Evolutionary conservation across 2,329 filamentous ascomycete genomes (phyloP).

Genomic region (Allantophomopsis lycopodina): DNA sequence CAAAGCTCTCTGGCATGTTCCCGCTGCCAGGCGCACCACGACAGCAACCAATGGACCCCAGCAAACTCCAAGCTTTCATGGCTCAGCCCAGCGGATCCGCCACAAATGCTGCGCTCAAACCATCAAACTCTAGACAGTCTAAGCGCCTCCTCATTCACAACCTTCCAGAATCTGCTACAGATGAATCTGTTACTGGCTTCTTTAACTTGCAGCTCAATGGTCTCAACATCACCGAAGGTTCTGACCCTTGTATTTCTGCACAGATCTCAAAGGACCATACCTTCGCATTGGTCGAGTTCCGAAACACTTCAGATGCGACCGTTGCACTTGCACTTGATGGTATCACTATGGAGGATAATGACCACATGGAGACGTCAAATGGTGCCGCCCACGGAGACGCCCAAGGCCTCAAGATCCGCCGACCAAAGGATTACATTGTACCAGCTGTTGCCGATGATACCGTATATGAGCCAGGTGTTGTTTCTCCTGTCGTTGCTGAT

Average conservation of each 20-base stretch:
- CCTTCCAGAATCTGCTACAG: slow-evolving; percentile 56
- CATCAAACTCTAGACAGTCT: slow-evolving; percentile 83
- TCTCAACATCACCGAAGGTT: slow-evolving; percentile 76
- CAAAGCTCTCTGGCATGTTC: slow-evolving; percentile 98
- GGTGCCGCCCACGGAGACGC: slow-evolving; percentile 32
- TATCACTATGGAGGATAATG: slow-evolving; percentile 69
- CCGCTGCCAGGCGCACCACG: slow-evolving; percentile 88
- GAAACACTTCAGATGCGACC: slow-evolving; percentile 74
- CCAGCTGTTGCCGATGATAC: slow-evolving; percentile 64
- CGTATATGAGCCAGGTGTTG: slow-evolving; percentile 59
- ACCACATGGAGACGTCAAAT: slow-evolving; percentile 39
- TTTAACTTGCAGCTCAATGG: slow-evolving; percentile 96
- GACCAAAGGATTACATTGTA: slow-evolving; percentile 96
- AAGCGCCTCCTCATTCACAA: slow-evolving; percentile 87
- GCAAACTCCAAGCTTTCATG: slow-evolving; percentile 89
- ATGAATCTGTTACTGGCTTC: slow-evolving; percentile 67
- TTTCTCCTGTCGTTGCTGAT: slow-evolving; percentile 75
- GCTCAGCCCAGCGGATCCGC: slow-evolving; percentile 65
- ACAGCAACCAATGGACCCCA: slow-evolving; percentile 90
- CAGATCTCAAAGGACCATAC: slow-evolving; percentile 67
- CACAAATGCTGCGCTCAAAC: slow-evolving; percentile 66
- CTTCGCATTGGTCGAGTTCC: slow-evolving; percentile 88
- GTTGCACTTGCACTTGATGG: slow-evolving; percentile 84
- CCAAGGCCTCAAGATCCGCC: slow-evolving; percentile 58
- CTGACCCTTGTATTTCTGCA: slow-evolving; percentile 73